Base-by-base conservation (phyloP, 768 basidiomycete species). In the Mycena pura region DNA sequence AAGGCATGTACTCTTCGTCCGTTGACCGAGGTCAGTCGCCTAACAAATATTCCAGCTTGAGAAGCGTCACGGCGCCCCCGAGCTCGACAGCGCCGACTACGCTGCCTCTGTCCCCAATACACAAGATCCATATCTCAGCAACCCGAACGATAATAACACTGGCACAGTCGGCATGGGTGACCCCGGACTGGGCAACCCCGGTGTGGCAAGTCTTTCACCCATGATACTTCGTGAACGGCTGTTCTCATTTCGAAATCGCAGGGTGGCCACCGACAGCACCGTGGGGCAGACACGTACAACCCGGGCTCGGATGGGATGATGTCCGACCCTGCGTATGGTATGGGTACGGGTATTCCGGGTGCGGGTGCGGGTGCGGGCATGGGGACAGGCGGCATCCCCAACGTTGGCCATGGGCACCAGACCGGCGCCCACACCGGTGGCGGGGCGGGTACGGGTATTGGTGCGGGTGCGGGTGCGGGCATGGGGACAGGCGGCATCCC, bases 401-500 rank as follows among this genome's bases (percentile, higher is more conserved):
- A 38, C 45, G 15, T 2, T 7, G 31, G 41, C 22, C 24, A 15
- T 11, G 41, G 19, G 14, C 2, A 31, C n/a, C n/a, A n/a, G n/a
- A n/a, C n/a, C n/a, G n/a, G n/a, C n/a, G n/a, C n/a, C 21, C 21
- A n/a, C 11, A 14, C 34, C n/a, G 54, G 60, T 36, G 60, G 60
- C 2, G 43, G 41, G 1, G 46, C 52, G 13, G 51, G 56, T 53
- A 56, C 60, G 3, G 60, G 60, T 5, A 62, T n/a, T n/a, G n/a
- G n/a, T n/a, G n/a, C 21, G 17, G 41, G 41, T 22, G 19, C 41
- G 17, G 47, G 31, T 24, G n/a, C n/a, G n/a, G n/a, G n/a, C n/a
- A n/a, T n/a, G n/a, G n/a, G n/a, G n/a, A n/a, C n/a, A n/a, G 45
- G 44, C 17, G 49, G 40, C 19, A 62, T 62, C 14, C 60, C 60